Conservation (phyloP, 345 rosid genomes). For the Capsella bursapastoris region DNA sequence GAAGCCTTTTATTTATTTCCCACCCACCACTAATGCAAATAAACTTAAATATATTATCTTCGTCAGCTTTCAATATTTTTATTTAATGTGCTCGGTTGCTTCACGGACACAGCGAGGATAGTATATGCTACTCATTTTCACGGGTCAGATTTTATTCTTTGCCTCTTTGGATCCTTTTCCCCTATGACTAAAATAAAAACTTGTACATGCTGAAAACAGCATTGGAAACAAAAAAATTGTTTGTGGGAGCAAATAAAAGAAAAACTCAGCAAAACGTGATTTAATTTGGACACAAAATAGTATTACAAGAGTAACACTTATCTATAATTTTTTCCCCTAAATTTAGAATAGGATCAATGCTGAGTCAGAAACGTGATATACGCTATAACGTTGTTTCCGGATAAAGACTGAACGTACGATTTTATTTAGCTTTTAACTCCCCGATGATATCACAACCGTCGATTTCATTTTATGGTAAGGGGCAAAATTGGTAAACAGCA, state of each 20-base stretch:
- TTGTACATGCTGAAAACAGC: not conserved
- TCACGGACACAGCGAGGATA: conserved; percentile 8
- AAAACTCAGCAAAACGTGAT: not conserved
- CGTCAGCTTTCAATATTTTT: not conserved
- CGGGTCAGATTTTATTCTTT: too few relatives aligned
- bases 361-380: conserved; percentile 30
- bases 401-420: conserved; percentile 4
- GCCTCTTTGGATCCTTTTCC: not conserved
- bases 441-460: conserved; percentile 35
- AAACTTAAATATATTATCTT: not conserved
- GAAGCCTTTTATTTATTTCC: not conserved
- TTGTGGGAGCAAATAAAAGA: not conserved
- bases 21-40: not conserved
- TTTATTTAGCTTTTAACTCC: not conserved
- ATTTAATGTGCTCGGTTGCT: conserved; percentile 17
- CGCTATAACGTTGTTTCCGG: conserved; percentile 17
- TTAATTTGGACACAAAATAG: not conserved
- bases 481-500: conserved; percentile 1
- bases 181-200: too few relatives aligned
- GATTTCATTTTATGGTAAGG: conserved; percentile 11
- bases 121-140: not conserved
- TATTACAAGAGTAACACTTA: not conserved
- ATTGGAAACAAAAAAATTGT: not conserved
- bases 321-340: not conserved
- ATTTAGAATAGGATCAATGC: not conserved